Evolutionary conservation across 495 filamentous ascomycete species (phyloP).

Genomic region (Mycothermus thermophilus): DNA sequence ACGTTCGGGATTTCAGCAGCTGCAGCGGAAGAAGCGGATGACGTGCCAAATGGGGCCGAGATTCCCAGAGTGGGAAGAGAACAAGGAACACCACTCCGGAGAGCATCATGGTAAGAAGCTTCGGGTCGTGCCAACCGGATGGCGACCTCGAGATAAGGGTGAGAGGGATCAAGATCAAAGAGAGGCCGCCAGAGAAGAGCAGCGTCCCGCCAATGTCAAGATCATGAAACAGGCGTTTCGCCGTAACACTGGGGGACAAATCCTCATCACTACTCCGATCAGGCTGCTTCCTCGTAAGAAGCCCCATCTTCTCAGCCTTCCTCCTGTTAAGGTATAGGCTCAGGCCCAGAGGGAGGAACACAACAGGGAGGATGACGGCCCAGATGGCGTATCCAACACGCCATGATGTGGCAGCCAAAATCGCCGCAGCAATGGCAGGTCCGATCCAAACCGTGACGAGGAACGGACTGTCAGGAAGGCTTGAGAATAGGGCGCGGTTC

Average conservation of each 20-base stretch:
- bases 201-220: slow-evolving; percentile 47
- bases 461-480: slow-evolving; percentile 46
- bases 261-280: not conserved
- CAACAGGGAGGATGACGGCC: slow-evolving; percentile 40
- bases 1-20: slow-evolving; percentile 46
- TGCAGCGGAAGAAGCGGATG: slow-evolving; percentile 45
- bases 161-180: slow-evolving; percentile 52
- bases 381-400: slow-evolving; percentile 49
- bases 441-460: slow-evolving; percentile 46
- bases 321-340: slow-evolving; percentile 40
- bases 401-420: slow-evolving; percentile 37
- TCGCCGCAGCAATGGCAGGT: slow-evolving; percentile 27
- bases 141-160: slow-evolving; percentile 37
- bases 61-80: slow-evolving; percentile 46
- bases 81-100: slow-evolving; percentile 41
- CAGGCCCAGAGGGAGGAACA: slow-evolving; percentile 37
- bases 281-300: slow-evolving; percentile 16
- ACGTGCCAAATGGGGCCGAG: slow-evolving; percentile 34
- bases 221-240: slow-evolving; percentile 39
- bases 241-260: not conserved
- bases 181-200: slow-evolving; percentile 41
- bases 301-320: slow-evolving; percentile 34
- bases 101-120: slow-evolving; percentile 43
- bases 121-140: slow-evolving; percentile 36
- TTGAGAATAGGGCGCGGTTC: slow-evolving; percentile 48